These are phyloP conservation scores for Galerina sulciceps DNA, from an alignment of 768 basidiomycete genomes.

Conservation along the genomic window DNA sequence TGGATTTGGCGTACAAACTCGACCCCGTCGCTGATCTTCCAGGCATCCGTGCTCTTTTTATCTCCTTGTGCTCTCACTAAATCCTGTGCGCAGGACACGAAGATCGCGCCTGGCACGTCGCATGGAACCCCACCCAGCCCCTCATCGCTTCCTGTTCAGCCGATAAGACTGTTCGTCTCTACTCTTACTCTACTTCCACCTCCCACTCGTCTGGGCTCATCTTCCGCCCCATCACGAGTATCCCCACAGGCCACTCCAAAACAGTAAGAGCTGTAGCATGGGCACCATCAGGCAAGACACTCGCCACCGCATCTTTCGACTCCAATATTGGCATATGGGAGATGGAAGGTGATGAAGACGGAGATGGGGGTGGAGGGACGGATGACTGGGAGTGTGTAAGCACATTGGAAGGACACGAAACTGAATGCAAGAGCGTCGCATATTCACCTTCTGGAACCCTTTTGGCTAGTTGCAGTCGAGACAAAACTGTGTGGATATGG, in stretches of 20 bases:
- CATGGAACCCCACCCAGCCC: slow-evolving; percentile 86
- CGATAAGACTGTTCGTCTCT: slow-evolving; percentile 90
- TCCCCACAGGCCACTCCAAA: slow-evolving; percentile 85
- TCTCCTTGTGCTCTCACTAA: background rate
- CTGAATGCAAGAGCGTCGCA: slow-evolving; percentile 91
- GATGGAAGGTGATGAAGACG: slow-evolving; percentile 40
- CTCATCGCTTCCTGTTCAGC: slow-evolving; percentile 92
- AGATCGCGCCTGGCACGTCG: slow-evolving; percentile 85
- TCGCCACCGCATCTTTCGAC: slow-evolving; percentile 95
- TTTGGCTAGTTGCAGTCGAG: slow-evolving; percentile 93
- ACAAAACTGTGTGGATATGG: slow-evolving; percentile 99
- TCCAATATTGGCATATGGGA: slow-evolving; percentile 93
- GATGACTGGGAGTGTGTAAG: slow-evolving; percentile 83
- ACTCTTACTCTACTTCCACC: slow-evolving; percentile 53
- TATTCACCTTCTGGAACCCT: slow-evolving; percentile 80
- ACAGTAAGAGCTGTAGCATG: slow-evolving; percentile 88
- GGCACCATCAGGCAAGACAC: slow-evolving; percentile 83
- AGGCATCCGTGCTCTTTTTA: slow-evolving; percentile 20
- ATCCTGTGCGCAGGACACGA: slow-evolving; percentile 58
- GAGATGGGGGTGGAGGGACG: background rate
- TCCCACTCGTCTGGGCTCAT: slow-evolving; percentile 12
- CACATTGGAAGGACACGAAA: slow-evolving; percentile 92
- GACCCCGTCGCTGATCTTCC: slow-evolving; percentile 34
- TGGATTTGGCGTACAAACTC: too few relatives aligned
- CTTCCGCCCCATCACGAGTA: slow-evolving; percentile 64